Evolutionary conservation across 2,329 filamentous ascomycete genomes (phyloP).

Genomic region (Penicillium hordei): DNA sequence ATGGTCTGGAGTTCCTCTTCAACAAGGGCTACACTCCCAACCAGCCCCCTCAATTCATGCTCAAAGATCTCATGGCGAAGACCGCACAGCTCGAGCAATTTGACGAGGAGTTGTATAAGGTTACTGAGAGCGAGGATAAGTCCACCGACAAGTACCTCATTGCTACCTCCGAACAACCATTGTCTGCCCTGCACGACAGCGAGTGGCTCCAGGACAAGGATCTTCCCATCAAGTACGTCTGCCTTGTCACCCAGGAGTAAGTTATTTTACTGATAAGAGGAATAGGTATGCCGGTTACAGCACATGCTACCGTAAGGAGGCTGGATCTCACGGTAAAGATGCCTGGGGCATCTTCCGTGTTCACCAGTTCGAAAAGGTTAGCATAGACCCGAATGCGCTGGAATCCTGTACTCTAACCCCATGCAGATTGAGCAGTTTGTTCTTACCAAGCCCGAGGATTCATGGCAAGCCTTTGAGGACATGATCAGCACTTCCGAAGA

Average conservation of each 20-base stretch:
- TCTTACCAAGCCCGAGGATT: conserved; percentile 80
- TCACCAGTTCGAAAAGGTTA: conserved; percentile 92
- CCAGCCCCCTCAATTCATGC: conserved; percentile 91
- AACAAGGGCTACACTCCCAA: conserved; percentile 77
- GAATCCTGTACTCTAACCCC: neutral
- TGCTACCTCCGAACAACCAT: conserved; percentile 89
- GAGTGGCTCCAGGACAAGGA: conserved; percentile 88
- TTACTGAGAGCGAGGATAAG: conserved; percentile 77
- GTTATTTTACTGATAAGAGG: conserved; percentile 11
- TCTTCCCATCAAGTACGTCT: conserved; percentile 74
- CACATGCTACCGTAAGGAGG: conserved; percentile 94
- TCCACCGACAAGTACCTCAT: conserved; percentile 82
- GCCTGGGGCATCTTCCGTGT: conserved; percentile 98
- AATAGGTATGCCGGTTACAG: conserved; percentile 76
- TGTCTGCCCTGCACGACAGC: conserved; percentile 87
- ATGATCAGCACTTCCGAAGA: conserved; percentile 92
- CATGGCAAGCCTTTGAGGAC: conserved; percentile 87
- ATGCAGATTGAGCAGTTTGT: conserved; percentile 71
- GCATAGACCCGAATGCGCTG: conserved; percentile 1
- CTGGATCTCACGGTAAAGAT: conserved; percentile 85
- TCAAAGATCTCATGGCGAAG: conserved; percentile 94
- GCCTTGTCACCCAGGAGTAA: neutral
- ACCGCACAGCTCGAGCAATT: conserved; percentile 97
- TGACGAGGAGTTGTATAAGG: conserved; percentile 97
- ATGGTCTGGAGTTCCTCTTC: conserved; percentile 85